Evolutionary conservation across 768 basidiomycete species (phyloP).

Genomic region (Mycena polygramma): DNA sequence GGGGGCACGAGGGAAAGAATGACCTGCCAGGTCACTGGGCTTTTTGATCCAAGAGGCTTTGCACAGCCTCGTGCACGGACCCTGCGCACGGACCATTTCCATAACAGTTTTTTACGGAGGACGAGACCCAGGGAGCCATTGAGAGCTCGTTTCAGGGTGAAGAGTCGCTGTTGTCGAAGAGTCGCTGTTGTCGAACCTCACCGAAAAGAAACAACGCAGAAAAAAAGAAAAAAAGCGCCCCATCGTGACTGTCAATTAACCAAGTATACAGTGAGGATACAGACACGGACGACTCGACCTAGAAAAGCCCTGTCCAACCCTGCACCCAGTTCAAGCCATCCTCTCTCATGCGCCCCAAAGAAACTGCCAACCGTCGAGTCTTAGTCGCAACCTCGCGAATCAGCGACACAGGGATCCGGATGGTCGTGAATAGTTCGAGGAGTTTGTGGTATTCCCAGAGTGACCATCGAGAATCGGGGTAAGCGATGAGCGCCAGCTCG

Average conservation of each 20-base stretch:
- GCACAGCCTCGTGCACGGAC: neutral
- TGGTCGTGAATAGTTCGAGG: neutral
- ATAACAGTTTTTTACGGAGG: too few relatives aligned
- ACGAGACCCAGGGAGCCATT: too few relatives aligned
- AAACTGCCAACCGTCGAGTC: neutral
- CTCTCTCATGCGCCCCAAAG: neutral
- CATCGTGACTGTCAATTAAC: neutral
- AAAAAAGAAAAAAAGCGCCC: too few relatives aligned
- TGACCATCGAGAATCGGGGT: neutral
- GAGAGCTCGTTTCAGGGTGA: too few relatives aligned
- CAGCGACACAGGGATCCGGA: slow-evolving; percentile 3
- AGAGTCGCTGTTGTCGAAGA: too few relatives aligned
- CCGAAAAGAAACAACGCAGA: too few relatives aligned
- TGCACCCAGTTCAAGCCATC: slow-evolving; percentile 10
- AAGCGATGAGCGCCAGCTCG: neutral
- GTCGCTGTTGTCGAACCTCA: too few relatives aligned
- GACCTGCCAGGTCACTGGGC: slow-evolving; percentile 15
- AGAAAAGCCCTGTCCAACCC: slow-evolving; percentile 14
- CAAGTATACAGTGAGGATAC: neutral
- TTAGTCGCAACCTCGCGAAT: slow-evolving; percentile 3
- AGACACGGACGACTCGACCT: neutral
- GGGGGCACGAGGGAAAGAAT: neutral
- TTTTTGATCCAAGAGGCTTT: slow-evolving; percentile 18
- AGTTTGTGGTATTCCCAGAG: neutral
- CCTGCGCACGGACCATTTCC: slow-evolving; percentile 10